These are phyloP conservation scores for Euclidium syriacum DNA, from an alignment of 345 rosid genomes.

Conservation along the genomic window DNA sequence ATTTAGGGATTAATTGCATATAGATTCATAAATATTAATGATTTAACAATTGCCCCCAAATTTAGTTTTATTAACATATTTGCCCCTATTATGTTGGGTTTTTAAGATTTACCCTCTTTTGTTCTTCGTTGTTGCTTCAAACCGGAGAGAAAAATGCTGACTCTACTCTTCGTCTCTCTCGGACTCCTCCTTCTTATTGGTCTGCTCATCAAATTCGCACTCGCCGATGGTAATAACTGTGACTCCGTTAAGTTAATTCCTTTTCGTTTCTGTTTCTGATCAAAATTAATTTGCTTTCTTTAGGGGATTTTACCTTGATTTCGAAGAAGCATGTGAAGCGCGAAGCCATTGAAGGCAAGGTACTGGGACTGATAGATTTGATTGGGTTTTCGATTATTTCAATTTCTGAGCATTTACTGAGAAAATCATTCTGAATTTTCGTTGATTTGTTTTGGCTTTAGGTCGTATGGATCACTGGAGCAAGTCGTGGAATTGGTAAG, in stretches of 20 bases:
- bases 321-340: constrained; percentile 68
- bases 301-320: constrained; percentile 70
- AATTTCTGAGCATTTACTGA: background rate
- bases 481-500: constrained; percentile 93
- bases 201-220: constrained; percentile 44
- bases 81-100: background rate
- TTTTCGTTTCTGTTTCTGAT: background rate
- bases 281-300: background rate
- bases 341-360: constrained; percentile 82
- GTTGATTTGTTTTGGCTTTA: constrained; percentile 16
- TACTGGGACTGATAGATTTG: constrained; percentile 1
- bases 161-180: constrained; percentile 33
- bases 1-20: background rate
- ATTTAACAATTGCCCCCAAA: background rate
- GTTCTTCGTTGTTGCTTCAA: background rate
- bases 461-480: constrained; percentile 97
- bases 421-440: background rate
- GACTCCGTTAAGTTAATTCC: background rate
- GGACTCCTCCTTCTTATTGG: constrained; percentile 23
- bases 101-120: background rate
- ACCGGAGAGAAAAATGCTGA: constrained; percentile 27
- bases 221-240: constrained; percentile 51
- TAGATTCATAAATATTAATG: background rate
- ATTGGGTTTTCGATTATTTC: background rate
- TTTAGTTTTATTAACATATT: background rate